phyloP scores from a whole-genome alignment of 768 basidiomycete species.

The Trichaptum fuscoviolaceum region DNA sequence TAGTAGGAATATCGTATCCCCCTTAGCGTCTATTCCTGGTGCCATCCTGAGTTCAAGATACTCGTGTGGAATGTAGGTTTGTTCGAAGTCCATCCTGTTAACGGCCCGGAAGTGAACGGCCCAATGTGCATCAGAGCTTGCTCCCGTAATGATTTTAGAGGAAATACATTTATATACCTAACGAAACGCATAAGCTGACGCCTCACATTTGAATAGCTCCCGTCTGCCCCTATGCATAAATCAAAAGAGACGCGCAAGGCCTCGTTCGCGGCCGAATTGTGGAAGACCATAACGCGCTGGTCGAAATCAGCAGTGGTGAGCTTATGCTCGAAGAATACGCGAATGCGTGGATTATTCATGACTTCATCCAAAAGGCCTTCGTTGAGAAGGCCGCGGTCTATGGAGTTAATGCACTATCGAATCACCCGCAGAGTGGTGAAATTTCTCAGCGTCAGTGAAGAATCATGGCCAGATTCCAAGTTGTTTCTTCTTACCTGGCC shows the following conservation, averaged over 20 bases:
- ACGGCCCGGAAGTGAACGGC: conserved; percentile 4
- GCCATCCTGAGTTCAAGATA: conserved; percentile 97
- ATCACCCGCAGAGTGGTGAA: conserved; percentile 16
- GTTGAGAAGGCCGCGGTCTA: conserved; percentile 85
- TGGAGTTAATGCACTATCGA: conserved; percentile 85
- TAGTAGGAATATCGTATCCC: conserved; percentile 68
- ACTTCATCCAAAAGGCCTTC: conserved; percentile 78
- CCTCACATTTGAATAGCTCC: conserved; percentile 87
- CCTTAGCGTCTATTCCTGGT: conserved; percentile 57
- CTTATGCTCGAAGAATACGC: conserved; percentile 76
- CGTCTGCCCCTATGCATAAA: conserved; percentile 89
- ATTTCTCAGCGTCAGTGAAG: conserved; percentile 20
- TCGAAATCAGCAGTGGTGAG: conserved; percentile 74
- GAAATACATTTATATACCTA: conserved; percentile 47
- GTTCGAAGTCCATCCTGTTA: conserved; percentile 87
- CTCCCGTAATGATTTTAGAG: conserved; percentile 24
- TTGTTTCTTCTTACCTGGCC: conserved; percentile 59
- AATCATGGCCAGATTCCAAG: neutral
- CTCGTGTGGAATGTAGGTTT: conserved; percentile 92
- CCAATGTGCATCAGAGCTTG: conserved; percentile 13
- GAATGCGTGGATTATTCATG: conserved; percentile 55
- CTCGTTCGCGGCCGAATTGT: conserved; percentile 29
- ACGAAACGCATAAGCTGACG: conserved; percentile 93
- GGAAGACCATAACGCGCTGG: conserved; percentile 47
- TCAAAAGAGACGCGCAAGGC: conserved; percentile 55